These are phyloP conservation scores for Fusarium continuum DNA, from an alignment of 2,329 filamentous ascomycete genomes.

Conservation along the genomic window DNA sequence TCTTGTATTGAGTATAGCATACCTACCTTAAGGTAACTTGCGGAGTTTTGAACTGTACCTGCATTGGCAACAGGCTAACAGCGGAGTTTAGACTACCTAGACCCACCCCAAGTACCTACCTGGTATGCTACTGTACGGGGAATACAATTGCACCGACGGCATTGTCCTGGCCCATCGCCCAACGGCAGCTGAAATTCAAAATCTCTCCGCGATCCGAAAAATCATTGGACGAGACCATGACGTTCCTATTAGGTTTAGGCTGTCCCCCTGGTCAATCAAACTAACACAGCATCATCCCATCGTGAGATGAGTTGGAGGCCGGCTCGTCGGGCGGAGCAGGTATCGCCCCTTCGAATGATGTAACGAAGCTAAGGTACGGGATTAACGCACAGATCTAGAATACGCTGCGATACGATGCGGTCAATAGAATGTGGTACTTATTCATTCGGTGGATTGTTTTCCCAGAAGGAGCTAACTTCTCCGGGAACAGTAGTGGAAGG, in stretches of 20 bases:
- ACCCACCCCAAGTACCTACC: background rate
- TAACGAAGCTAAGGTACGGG: background rate
- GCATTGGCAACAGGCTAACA: conserved; percentile 15
- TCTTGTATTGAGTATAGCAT: background rate
- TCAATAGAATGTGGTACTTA: too few species aligned
- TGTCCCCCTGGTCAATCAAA: too few species aligned
- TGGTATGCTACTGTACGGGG: conserved; percentile 9
- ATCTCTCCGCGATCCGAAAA: conserved; percentile 18
- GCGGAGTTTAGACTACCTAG: conserved; percentile 34
- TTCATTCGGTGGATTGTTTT: conserved; percentile 7
- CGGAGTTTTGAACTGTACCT: conserved; percentile 30
- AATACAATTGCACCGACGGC: conserved; percentile 35
- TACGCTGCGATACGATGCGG: too few species aligned
- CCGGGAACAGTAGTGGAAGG: background rate
- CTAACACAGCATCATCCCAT: too few species aligned
- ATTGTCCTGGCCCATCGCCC: background rate
- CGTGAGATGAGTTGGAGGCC: background rate
- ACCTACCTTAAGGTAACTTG: conserved; percentile 10
- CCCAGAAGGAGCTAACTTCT: conserved; percentile 22
- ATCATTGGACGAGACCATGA: background rate
- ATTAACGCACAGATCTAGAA: background rate
- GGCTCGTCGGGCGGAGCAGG: conserved; percentile 22
- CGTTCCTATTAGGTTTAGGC: background rate
- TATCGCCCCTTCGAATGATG: conserved; percentile 4
- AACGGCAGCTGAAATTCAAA: background rate